Evolutionary conservation across 2,329 filamentous ascomycete genomes (phyloP), one percentile per base, ranked within the genome.

Genomic region (Aspergillaceae sp.): DNA sequence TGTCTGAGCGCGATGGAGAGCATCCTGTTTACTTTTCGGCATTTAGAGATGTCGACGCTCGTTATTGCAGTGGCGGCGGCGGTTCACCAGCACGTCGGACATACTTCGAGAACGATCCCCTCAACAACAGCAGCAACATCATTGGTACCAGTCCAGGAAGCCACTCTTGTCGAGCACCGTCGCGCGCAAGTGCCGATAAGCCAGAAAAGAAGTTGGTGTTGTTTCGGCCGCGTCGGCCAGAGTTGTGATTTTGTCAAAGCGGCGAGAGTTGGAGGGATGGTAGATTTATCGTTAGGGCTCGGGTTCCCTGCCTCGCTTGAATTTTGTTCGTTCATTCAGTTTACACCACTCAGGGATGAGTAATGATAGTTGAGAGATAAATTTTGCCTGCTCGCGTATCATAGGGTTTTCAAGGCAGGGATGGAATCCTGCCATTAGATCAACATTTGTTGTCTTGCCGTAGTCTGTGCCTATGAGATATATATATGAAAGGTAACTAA

Each of bases 51-150:
- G 50, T 52, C 7, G 26, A 48, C 6, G 19, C 48, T 32, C 42
- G 32, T 27, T 53, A 47, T 35, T 54, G 46, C n/a, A 41, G 46
- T 27, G 46, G 46, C 33, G 49, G 48, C 19, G 19, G 2, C 19
- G 19, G 19, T 19, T 19, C 19, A 19, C 19, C 19, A 19, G 19
- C 19, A 35, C 48, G 44, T 10, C 49, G 51, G 42, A 60, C 56
- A 30, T 59, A 60, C 43, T 60, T 57, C 43, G 53, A 59, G 29
- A 44, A 43, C 27, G 51, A 53, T 26, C 52, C 52, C 9, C 45
- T 41, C 8, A 40, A 45, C 32, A 36, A 48, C 26, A 9, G 8
- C 8, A 40, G 44, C 32, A 36, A 48, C 26, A 9, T 6, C 6
- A 32, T 9, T 32, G 8, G 30, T 32, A 32, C 8, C 8, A 9